Evolutionary conservation across 441 rosid genomes (phyloP), one percentile per base, ranked within the genome.

Genomic region (Erodium chrysanthum): DNA sequence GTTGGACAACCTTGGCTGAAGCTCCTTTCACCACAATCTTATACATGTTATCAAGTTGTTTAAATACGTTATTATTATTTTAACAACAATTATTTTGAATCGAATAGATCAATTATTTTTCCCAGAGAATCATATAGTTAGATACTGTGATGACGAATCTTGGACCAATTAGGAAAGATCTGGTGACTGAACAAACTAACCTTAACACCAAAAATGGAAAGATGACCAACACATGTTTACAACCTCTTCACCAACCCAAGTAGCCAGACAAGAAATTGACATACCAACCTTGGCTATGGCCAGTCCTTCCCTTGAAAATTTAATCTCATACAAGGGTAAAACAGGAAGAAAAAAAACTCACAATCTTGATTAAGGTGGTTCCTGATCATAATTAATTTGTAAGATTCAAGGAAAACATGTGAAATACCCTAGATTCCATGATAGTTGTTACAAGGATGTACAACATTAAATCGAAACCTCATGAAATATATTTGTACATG

Each of bases 401-500:
- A 4, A 31, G 4, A 5, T 31, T 31, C 4, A 31, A 31, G 35
- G 35, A 31, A 4, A 31, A 2, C 5, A 31, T 31, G 35, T 31
- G 35, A 31, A 31, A 31, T 6, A 31, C 35, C 4, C 5, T 1
- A 31, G 35, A 31, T 31, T 25, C 29, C 29, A 74, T 12, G 54
- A n/a, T 5, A 65, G 25, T 31, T 54, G 7, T 64, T 72, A 59
- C 68, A 63, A n/a, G 62, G 27, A 65, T 9, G 58, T 12, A 50
- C 58, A 50, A 50, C 58, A 17, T 46, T 5, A 5, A 25, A 42
- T 61, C 52, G 22, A 7, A 3, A 64, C 20, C 71, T 44, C 66
- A 48, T 22, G 61, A 40, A 48, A 9, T 11, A 60, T 46, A 44
- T 48, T 50, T 50, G 58, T 66, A 78, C 76, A 76, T 40, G 60